Evolutionary conservation across 2,329 filamentous ascomycete species (phyloP).

Genomic region (Trichoderma guizhouense): DNA sequence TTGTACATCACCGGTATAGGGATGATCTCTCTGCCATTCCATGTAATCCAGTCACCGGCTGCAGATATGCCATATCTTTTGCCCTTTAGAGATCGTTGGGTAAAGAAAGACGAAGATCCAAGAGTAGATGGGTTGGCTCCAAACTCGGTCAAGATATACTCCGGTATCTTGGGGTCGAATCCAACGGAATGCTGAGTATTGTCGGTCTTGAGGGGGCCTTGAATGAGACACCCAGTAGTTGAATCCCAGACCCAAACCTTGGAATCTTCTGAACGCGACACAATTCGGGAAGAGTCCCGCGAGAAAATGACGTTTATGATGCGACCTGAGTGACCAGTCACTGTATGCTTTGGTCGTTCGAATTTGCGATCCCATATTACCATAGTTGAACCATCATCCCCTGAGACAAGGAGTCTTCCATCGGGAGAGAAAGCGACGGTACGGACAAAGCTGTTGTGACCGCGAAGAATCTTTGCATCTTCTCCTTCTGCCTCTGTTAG

Average conservation of each 20-base stretch:
- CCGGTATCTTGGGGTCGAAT: background rate
- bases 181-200: no score
- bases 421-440: background rate
- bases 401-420: background rate
- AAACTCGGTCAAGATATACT: background rate
- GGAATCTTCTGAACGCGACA: background rate
- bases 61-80: no score
- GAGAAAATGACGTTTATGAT: rapidly evolving
- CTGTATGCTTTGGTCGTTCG: rapidly evolving
- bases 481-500: background rate
- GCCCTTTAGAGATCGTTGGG: no score
- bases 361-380: background rate
- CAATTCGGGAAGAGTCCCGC: background rate
- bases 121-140: background rate
- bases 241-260: background rate
- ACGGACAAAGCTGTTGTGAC: rapidly evolving
- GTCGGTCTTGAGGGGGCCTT: no score
- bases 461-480: background rate
- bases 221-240: background rate
- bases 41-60: background rate
- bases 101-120: no score
- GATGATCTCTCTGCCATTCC: background rate
- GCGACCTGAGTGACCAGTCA: rapidly evolving
- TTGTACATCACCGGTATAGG: background rate
- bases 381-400: background rate